Conservation (phyloP, 2,329 filamentous ascomycete genomes). For the Tricladium varicosporioides region DNA sequence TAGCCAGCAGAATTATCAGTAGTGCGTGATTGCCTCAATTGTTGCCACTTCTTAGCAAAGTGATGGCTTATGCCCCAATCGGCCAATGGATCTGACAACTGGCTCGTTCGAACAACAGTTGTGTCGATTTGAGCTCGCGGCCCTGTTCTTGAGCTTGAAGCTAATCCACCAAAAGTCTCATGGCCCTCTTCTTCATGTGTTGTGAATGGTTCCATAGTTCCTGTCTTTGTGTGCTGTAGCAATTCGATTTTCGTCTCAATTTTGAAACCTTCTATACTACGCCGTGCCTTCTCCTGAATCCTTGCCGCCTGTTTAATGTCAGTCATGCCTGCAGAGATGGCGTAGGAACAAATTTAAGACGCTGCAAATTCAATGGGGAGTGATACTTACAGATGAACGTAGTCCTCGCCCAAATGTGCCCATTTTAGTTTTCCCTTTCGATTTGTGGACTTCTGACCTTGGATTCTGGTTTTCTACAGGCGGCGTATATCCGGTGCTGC, state of each 20-base stretch:
- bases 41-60: not conserved
- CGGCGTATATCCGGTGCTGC: constrained; percentile 6
- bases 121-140: not conserved
- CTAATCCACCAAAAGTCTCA: not conserved
- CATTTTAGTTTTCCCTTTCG: not conserved
- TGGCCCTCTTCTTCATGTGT: not conserved
- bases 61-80: not conserved
- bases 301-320: not conserved
- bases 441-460: not conserved
- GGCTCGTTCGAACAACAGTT: not conserved
- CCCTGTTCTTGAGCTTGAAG: not conserved
- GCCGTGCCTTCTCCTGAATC: constrained; percentile 1
- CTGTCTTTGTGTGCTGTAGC: constrained; percentile 2
- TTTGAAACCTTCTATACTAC: constrained; percentile 3
- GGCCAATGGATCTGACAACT: not conserved
- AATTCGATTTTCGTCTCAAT: constrained; percentile 7
- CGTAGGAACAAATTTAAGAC: no score
- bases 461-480: constrained; percentile 5
- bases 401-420: not conserved
- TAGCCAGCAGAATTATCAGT: not conserved
- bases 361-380: not conserved
- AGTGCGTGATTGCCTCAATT: not conserved
- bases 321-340: no score
- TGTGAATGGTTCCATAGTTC: not conserved
- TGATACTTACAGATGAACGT: constrained; percentile 2